Conservation (phyloP, 805 yeast genomes). For the Cyberlindnera saturnus region DNA sequence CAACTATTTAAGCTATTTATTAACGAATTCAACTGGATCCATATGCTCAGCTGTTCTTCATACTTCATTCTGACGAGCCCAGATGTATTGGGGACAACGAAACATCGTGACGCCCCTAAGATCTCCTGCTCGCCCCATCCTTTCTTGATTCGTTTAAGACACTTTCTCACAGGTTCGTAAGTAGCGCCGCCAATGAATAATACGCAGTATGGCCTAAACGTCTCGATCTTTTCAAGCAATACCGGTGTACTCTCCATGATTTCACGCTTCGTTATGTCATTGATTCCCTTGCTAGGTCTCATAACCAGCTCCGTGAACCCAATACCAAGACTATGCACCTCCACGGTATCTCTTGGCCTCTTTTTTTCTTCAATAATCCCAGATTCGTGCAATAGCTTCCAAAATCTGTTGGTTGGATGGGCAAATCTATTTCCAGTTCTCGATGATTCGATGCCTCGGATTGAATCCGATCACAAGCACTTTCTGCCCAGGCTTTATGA, state of each 20-base stretch:
- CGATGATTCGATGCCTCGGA: constrained; percentile 61
- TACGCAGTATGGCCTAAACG: constrained; percentile 34
- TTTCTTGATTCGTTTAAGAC: constrained; percentile 22
- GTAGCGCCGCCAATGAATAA: constrained; percentile 71
- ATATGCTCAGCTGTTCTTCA: constrained; percentile 38
- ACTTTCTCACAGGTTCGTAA: constrained; percentile 53
- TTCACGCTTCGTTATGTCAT: constrained; percentile 46
- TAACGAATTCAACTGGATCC: constrained; percentile 34
- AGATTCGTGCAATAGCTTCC: constrained; percentile 56
- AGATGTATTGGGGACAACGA: constrained; percentile 68
- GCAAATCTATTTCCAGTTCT: constrained; percentile 65
- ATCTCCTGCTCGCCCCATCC: constrained; percentile 40
- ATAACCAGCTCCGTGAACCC: constrained; percentile 71
- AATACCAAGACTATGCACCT: constrained; percentile 33
- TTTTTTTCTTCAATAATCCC: constrained; percentile 32
- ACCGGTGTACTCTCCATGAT: constrained; percentile 49
- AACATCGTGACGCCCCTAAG: constrained; percentile 26
- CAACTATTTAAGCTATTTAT: constrained; percentile 3
- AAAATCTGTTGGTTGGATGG: constrained; percentile 60
- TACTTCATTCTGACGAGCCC: constrained; percentile 56
- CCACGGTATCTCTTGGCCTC: constrained; percentile 33
- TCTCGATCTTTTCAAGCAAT: constrained; percentile 39
- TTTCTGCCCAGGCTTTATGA: constrained; percentile 20
- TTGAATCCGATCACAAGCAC: constrained; percentile 66
- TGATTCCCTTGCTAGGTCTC: constrained; percentile 55